Evolutionary conservation across 768 basidiomycete species (phyloP), one percentile per base, ranked within the genome.

Genomic region (Daedaleopsis nitida): DNA sequence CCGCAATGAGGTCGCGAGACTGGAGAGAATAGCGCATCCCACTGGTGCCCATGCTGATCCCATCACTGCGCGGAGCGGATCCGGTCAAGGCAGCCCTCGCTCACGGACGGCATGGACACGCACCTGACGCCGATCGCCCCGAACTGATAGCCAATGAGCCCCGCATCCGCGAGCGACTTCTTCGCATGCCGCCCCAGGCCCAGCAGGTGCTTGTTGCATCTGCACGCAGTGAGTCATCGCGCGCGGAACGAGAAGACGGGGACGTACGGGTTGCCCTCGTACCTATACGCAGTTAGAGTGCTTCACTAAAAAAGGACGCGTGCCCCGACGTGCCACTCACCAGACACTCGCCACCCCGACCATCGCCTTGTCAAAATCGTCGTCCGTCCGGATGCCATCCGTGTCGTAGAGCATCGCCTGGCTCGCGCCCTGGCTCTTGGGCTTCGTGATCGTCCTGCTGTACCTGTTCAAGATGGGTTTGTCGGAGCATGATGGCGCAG

Each of bases 381-480:
- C 83, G 65, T 96, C 91, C 16, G 68, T 76, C 24, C 82, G 77
- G 63, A 99, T 84, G 34, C 93, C 96, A 38, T 98, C 97, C 1
- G 97, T 99, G n/a, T 95, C 97, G 76, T 95, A 99, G 52, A 99
- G 79, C 97, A 99, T 98, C 37, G 97, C 97, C 86, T 98, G 96
- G 72, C 92, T 94, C 35, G 96, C 96, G 37, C 93, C 96, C 74
- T 99, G 96, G 69, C 88, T 87, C 75, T 98, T 99, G 32, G 93
- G 89, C 72, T 89, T 86, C 11, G 97, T 98, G 69, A 98, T 83
- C 35, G 81, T 80, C 66, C 88, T 82, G 72, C 91, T 93, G 80
- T 94, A 87, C 57, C 81, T 75, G 71, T 86, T 86, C 70, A 84
- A 65, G 60, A 76, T 57, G 45, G 71, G 69, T 21, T 72, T 72